A percentile compares a stretch with the other conserved stretches of the same genome.
Conservation (phyloP, 768 basidiomycete species). For the Favolaschia claudopus region DNA sequence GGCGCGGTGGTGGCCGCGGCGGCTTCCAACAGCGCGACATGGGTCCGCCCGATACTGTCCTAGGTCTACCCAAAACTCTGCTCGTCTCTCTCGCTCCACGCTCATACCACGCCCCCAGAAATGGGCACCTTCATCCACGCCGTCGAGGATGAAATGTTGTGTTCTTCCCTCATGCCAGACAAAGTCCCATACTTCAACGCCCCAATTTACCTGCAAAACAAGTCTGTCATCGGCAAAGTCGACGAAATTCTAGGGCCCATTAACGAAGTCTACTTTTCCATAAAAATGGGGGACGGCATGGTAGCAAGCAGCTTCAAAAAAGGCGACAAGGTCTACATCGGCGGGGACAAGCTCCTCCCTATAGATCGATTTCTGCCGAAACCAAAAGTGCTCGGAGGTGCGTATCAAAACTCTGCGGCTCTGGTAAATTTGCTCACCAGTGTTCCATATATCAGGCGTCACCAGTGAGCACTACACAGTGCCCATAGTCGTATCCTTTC, state of each 20-base stretch:
- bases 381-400: conserved; percentile 83
- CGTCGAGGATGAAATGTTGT: conserved; percentile 98
- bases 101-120: conserved; percentile 57
- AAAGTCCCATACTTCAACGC: conserved; percentile 99
- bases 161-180: conserved; percentile 81
- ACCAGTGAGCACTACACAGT: conserved; percentile 48
- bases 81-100: not conserved
- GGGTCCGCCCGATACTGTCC: conserved; percentile 82
- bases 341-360: conserved; percentile 95
- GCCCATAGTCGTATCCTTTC: conserved; percentile 11
- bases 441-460: conserved; percentile 45
- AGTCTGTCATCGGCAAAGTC: conserved; percentile 94
- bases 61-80: conserved; percentile 56
- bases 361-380: conserved; percentile 97
- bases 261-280: conserved; percentile 97
- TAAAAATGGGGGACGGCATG: conserved; percentile 98
- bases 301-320: conserved; percentile 94
- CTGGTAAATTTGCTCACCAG: not conserved
- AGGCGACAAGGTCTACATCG: conserved; percentile 98
- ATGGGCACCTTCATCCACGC: conserved; percentile 93
- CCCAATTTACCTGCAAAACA: conserved; percentile 96
- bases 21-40: conserved; percentile 75
- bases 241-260: conserved; percentile 99
- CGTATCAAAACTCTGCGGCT: conserved; percentile 25
- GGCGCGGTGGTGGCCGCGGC: conserved; percentile 72